Evolutionary conservation across 2,329 filamentous ascomycete genomes (phyloP), one percentile per base, ranked within the genome.

Genomic region (Arthrobotrys entomopaga): DNA sequence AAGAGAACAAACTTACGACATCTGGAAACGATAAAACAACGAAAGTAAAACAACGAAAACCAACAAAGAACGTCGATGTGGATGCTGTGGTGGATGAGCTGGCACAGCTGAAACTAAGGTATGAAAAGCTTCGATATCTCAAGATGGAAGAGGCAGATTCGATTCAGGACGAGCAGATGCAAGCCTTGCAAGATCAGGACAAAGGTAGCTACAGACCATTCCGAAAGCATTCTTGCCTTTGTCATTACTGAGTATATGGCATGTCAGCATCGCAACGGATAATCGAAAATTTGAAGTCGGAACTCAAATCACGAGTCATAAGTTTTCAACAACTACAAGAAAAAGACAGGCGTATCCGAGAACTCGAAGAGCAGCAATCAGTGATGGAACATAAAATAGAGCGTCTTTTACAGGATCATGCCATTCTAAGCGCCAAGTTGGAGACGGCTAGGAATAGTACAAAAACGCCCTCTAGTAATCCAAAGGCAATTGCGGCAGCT

Each of bases 361-460:
- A 64, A 43, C 63, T 74, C 13, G 70, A 74, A 43, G 49, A 64
- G 11, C 60, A 74, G 50, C 59, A 67, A 15, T 53, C 57, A 6
- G 10, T 54, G 13, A 74, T 74, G 70, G 70, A 67, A 50, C 61
- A 42, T n/a, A 74, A 74, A 43, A 74, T 74, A 38, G 70, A 67
- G 22, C 63, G 63, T 5, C 46, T 74, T 5, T 24, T 74, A 26
- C 70, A 74, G 24, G 70, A 74, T 19, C 70, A 74, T 38, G 70
- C 70, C 4, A 66, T 74, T 11, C 46, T 74, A 15, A 67, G 57
- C 11, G 70, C 70, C 13, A 74, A 74, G 19, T 29, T 74, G n/a
- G 70, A 74, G n/a, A 67, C 70, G 3, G 70, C 70, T 24, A 34
- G 70, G 26, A 74, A 74, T 38, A 65, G 59, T n/a, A 26, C 57